These are phyloP conservation scores for Rhytidhysteron rufulum DNA, from an alignment of 2,329 filamentous ascomycete genomes.

Conservation along the genomic window DNA sequence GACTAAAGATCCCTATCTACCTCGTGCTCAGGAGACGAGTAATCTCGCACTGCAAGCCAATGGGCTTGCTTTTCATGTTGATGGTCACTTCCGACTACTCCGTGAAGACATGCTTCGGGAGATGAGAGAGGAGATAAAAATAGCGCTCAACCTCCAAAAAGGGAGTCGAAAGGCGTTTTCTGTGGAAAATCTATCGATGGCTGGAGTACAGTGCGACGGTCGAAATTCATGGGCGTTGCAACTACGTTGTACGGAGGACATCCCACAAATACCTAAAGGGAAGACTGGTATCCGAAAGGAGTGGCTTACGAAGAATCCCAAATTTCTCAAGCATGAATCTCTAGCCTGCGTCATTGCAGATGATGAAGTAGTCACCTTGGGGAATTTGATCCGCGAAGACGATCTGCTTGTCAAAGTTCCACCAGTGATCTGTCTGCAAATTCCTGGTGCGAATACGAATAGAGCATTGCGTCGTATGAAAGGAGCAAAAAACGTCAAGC, in stretches of 20 bases:
- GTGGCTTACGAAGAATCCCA: constrained; percentile 43
- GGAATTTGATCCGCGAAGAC: constrained; percentile 47
- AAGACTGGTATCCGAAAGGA: constrained; percentile 30
- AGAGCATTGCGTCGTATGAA: background rate
- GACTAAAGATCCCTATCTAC: constrained; percentile 53
- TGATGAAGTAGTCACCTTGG: constrained; percentile 54
- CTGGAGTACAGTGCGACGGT: constrained; percentile 30
- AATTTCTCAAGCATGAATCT: constrained; percentile 53
- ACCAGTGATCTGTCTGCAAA: background rate
- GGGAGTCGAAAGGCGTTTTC: constrained; percentile 33
- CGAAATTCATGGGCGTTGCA: constrained; percentile 26
- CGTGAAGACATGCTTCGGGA: constrained; percentile 66
- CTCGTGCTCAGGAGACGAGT: constrained; percentile 44
- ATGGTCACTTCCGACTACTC: constrained; percentile 65
- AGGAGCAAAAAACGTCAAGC: constrained; percentile 23
- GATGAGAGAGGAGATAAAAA: constrained; percentile 55
- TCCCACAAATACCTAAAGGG: constrained; percentile 37
- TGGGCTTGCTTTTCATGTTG: constrained; percentile 51
- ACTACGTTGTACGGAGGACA: constrained; percentile 36
- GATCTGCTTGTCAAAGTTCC: background rate
- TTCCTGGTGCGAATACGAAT: background rate
- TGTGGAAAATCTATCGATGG: constrained; percentile 36
- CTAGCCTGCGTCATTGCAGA: constrained; percentile 55
- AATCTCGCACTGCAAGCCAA: constrained; percentile 29
- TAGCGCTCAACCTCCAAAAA: constrained; percentile 42